Evolutionary conservation across 495 filamentous ascomycete genomes (phyloP).

Genomic region (Aspergillus leporis): DNA sequence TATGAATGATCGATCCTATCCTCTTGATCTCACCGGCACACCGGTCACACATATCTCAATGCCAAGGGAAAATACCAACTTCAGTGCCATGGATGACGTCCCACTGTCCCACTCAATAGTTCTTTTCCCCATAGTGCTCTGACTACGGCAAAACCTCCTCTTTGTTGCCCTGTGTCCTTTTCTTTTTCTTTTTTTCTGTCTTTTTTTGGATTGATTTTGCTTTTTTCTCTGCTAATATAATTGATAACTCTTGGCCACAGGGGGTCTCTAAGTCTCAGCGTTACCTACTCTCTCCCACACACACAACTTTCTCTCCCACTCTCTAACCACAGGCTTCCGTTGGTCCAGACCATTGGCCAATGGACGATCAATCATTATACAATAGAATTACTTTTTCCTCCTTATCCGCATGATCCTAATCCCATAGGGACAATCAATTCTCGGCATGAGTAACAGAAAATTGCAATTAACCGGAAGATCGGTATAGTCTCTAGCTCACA

Average conservation of each 20-base stretch:
- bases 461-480: neutral
- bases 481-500: no score
- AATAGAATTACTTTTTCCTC: neutral
- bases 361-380: neutral
- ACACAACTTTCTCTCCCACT: neutral
- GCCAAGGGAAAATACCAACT: constrained; percentile 1
- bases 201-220: no score
- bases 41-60: constrained; percentile 15
- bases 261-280: no score
- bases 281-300: no score
- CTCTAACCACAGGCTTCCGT: constrained; percentile 4
- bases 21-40: constrained; percentile 24
- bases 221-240: constrained; percentile 10
- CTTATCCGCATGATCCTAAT: neutral
- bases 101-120: neutral
- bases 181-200: no score
- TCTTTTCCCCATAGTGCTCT: constrained; percentile 5
- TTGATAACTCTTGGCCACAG: neutral
- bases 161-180: no score
- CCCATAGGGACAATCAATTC: neutral
- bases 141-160: no score
- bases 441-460: neutral
- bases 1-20: neutral
- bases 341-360: constrained; percentile 11
- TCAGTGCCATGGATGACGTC: constrained; percentile 4